These are phyloP conservation scores for Plantago ovata DNA, from an alignment of 257 asterid genomes.

Conservation along the genomic window DNA sequence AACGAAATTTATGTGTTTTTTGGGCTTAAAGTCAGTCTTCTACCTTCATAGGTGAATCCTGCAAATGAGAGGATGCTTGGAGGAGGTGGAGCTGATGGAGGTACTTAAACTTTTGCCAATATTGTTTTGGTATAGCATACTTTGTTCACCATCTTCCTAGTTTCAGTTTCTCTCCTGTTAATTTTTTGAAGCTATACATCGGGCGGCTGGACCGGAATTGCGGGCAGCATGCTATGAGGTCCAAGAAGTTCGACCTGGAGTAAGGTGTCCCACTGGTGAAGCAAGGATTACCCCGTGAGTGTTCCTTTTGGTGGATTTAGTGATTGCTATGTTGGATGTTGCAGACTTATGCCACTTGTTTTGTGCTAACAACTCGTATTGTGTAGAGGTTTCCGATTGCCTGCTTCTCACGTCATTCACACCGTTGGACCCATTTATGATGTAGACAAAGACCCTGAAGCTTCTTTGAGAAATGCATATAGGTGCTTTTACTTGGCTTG, in stretches of 20 bases:
- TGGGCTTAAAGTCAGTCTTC: conserved; percentile 16
- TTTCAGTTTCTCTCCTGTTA: not conserved
- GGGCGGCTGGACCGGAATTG: conserved; percentile 93
- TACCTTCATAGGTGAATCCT: conserved; percentile 71
- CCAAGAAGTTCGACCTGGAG: conserved; percentile 75
- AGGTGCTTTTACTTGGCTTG: conserved; percentile 40
- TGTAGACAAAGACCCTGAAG: conserved; percentile 49
- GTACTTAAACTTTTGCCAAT: conserved; percentile 28
- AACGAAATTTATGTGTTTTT: no score
- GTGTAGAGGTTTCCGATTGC: conserved; percentile 81
- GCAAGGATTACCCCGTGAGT: conserved; percentile 91
- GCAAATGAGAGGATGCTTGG: conserved; percentile 93
- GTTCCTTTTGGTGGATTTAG: conserved; percentile 6
- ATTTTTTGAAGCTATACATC: conserved; percentile 67
- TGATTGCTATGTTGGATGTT: not conserved
- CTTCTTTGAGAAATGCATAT: conserved; percentile 66
- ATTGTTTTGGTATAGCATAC: conserved; percentile 3
- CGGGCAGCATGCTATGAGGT: conserved; percentile 69
- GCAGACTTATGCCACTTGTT: conserved; percentile 10
- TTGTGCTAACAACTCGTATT: conserved; percentile 23
- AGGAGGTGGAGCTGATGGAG: conserved; percentile 99
- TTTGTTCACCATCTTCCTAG: conserved; percentile 12
- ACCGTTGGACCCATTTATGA: conserved; percentile 93
- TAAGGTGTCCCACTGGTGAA: conserved; percentile 98
- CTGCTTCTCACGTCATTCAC: conserved; percentile 92